Base-by-base conservation (phyloP, 768 basidiomycete genomes). In the Amanita rubescens region DNA sequence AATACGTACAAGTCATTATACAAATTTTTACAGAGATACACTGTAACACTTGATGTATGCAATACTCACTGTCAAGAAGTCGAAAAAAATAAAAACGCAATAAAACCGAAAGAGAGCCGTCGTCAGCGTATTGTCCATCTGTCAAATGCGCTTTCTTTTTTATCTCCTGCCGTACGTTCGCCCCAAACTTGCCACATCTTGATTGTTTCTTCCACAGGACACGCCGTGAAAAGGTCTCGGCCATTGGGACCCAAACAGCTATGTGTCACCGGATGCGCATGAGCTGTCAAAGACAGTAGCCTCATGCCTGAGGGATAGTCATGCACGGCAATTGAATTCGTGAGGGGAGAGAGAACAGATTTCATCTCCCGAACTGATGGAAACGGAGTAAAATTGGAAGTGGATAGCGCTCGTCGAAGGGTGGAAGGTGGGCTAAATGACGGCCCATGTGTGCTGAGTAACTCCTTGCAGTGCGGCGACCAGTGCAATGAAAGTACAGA, bases 401-500 rank as follows among this genome's bases (percentile, higher is more conserved):
- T 78, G 74, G 51, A 82, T 72, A 15, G 77, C 83, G 46, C 80
- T 83, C 49, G 84, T 74, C 63, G 77, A 80, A 12, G 80, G 77
- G 49, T 69, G 65, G 17, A 71, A 63, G 34, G 61, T 10, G 59
- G 64, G 12, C 44, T 51, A 48, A 73, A 75, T 0, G 72, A 71
- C 8, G 64, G 83, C 1, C 93, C 94, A 59, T 95, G 94, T 0
- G 90, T 92, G 53, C 87, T 90, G n/a, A 94, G 66, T 50, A 95
- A 74, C 63, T 96, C 93, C 60, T 93, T 92, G 56, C 82, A 78
- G 67, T 93, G 89, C 14, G 87, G 81, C 5, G 89, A 87, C 80
- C 87, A 96, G 51, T 87, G 82, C 6, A 95, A 72, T 11, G 74
- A 74, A n/a, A 69, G 59, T 1, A 76, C 67, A 0, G 86, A 82